Evolutionary conservation across 148 eudicot species (phyloP), one percentile per base, ranked within the genome.

Genomic region (Camellia sinensis): DNA sequence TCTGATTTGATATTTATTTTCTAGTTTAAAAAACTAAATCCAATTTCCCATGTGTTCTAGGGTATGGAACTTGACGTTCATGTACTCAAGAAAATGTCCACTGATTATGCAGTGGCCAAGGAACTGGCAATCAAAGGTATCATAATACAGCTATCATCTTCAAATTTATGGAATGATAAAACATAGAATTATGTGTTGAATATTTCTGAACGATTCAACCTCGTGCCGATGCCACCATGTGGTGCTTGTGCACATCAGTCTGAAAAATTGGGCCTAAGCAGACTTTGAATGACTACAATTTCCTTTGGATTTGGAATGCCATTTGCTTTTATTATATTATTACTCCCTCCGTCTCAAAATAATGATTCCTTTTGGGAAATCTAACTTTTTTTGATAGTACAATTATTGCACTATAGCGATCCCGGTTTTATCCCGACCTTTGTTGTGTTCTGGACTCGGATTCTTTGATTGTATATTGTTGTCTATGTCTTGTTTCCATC

Each of bases 31-130:
- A 71, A 77, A 46, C 79, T 77, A 77, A 75, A 29, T 60, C 22
- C 18, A 78, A 22, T 29, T 46, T 18, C 10, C 7, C 57, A n/a
- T 17, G 4, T 78, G 63, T 61, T 52, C 29, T 85, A 94, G 98
- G 91, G 92, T 44, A 80, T 22, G 85, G 97, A 92, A 81, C 92
- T 94, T 87, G 94, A 94, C 54, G 83, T 88, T 62, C 82, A 86
- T 80, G 73, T 50, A 73, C 84, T 94, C 67, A 83, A 68, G 84
- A 90, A 89, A 79, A 80, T 82, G 80, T 89, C 92, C 57, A 72
- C 80, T 7, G 92, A 91, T 48, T 94, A 94, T 87, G 93, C 87
- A 70, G 86, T 64, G 44, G 91, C 89, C 69, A 92, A 92, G 86
- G 87, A 79, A 66, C 78, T 79, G 53, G 92, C 94, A 43, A 82